A percentile compares a stretch with the other conserved stretches of the same genome.
Evolutionary conservation across 495 filamentous ascomycete species (phyloP).

Genomic region (Polyplosphaeria fusca): DNA sequence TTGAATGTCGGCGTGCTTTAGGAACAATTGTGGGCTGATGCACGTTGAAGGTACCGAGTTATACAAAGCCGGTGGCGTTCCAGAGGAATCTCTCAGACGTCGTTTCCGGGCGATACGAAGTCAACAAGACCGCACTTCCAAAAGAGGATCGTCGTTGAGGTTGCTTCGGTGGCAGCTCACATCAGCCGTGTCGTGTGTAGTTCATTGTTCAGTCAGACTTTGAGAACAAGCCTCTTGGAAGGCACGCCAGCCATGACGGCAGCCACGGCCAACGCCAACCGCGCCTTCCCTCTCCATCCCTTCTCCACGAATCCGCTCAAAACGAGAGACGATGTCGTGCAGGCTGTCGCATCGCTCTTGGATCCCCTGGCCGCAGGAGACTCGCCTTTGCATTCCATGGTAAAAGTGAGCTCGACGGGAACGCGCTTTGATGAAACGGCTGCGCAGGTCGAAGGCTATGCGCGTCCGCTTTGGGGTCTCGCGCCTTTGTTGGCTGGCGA

Average conservation of each 20-base stretch:
- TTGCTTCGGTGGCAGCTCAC: too few relatives aligned
- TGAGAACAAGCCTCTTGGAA: not conserved
- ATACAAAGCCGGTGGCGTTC: too few relatives aligned
- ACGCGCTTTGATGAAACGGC: constrained; percentile 62
- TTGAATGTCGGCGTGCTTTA: too few relatives aligned
- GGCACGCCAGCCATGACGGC: constrained; percentile 19
- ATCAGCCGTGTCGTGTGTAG: too few relatives aligned
- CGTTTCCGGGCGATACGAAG: too few relatives aligned
- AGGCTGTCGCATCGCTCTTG: constrained; percentile 40
- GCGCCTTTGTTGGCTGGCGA: constrained; percentile 65
- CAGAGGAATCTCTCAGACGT: too few relatives aligned
- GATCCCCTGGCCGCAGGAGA: constrained; percentile 39
- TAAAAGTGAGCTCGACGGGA: constrained; percentile 37
- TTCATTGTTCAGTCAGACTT: too few relatives aligned
- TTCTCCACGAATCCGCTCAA: constrained; percentile 40
- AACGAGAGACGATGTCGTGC: constrained; percentile 38
- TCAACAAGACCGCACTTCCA: too few relatives aligned
- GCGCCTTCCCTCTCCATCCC: constrained; percentile 34
- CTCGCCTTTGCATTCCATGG: constrained; percentile 35
- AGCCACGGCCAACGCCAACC: constrained; percentile 28
- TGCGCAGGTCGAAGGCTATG: constrained; percentile 73
- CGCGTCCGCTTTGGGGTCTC: constrained; percentile 71
- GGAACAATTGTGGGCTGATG: too few relatives aligned
- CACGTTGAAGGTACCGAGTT: too few relatives aligned
- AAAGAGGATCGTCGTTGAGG: too few relatives aligned